Evolutionary conservation across 2,329 filamentous ascomycete species (phyloP).

Genomic region (Microsporum ferrugineum): DNA sequence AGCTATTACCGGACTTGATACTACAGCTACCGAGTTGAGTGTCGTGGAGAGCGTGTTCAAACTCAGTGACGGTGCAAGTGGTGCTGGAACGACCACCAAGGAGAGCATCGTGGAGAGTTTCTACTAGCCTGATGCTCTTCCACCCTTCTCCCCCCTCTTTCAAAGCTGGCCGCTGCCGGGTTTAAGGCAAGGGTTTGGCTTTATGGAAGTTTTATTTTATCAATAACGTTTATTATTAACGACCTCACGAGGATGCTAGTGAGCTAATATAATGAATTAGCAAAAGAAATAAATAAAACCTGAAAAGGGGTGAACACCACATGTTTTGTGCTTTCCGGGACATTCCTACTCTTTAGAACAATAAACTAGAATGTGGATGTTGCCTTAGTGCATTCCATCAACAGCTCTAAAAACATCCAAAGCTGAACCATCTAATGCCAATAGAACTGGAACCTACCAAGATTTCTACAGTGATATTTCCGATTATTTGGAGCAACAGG

Average conservation of each 20-base stretch:
- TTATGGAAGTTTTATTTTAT: background rate
- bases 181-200: background rate
- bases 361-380: background rate
- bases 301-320: background rate
- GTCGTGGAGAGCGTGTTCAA: conserved; percentile 95
- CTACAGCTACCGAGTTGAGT: conserved; percentile 92
- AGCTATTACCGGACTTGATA: conserved; percentile 84
- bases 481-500: background rate
- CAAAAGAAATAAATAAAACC: background rate
- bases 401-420: background rate
- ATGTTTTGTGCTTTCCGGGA: background rate
- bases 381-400: background rate
- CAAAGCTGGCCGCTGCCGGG: background rate
- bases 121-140: conserved; percentile 51
- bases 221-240: background rate
- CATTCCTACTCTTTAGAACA: background rate
- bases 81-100: conserved; percentile 62
- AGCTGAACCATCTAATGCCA: background rate
- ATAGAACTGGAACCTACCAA: background rate
- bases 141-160: background rate
- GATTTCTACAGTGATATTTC: background rate
- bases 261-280: background rate
- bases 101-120: conserved; percentile 99
- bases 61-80: conserved; percentile 74
- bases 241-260: background rate